Evolutionary conservation across 768 basidiomycete species (phyloP).

Genomic region (Leccinum imitatum): DNA sequence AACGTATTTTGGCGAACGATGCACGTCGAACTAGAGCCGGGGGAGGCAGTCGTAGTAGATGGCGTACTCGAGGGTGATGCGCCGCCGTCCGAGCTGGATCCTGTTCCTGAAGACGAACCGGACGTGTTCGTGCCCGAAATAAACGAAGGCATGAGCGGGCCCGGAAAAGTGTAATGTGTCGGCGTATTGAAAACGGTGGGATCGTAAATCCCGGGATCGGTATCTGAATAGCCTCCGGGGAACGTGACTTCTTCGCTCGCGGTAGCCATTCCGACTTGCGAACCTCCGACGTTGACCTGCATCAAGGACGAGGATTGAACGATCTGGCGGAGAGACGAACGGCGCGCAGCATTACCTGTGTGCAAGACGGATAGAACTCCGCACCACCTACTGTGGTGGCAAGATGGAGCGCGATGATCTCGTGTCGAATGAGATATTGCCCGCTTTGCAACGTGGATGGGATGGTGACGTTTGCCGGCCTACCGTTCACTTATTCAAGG

Average conservation of each 20-base stretch:
- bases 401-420: slow-evolving; percentile 77
- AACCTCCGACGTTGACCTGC: slow-evolving; percentile 56
- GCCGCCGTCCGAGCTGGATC: background rate
- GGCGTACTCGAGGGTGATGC: slow-evolving; percentile 3
- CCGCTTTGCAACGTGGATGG: slow-evolving; percentile 59
- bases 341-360: slow-evolving; percentile 35
- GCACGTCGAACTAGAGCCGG: slow-evolving; percentile 12
- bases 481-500: slow-evolving; percentile 37
- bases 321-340: background rate
- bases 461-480: slow-evolving; percentile 40
- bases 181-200: slow-evolving; percentile 39
- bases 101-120: slow-evolving; percentile 9
- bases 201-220: slow-evolving; percentile 69
- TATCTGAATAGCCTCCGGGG: slow-evolving; percentile 72
- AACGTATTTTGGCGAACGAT: slow-evolving; percentile 24
- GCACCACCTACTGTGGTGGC: slow-evolving; percentile 58
- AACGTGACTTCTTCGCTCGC: slow-evolving; percentile 55
- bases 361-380: slow-evolving; percentile 80
- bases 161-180: slow-evolving; percentile 48
- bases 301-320: background rate
- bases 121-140: slow-evolving; percentile 24
- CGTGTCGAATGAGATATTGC: slow-evolving; percentile 74
- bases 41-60: background rate
- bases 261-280: slow-evolving; percentile 47
- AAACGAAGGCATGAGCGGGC: slow-evolving; percentile 48